These are phyloP conservation scores for Taphrina confusa DNA, from an alignment of 1,139 yeast genomes.

Conservation along the genomic window DNA sequence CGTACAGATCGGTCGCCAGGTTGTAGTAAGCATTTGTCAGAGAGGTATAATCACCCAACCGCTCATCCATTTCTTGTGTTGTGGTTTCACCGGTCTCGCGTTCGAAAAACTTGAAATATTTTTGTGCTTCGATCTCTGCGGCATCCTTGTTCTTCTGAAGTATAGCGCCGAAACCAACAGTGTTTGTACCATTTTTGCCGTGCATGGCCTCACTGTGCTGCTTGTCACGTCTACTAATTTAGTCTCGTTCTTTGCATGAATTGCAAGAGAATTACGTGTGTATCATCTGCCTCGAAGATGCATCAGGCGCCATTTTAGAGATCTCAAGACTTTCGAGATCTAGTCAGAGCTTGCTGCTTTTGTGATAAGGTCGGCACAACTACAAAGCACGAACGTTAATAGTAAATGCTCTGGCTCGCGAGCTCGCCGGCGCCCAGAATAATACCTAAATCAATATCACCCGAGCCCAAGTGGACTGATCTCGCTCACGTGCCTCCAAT, in stretches of 20 bases:
- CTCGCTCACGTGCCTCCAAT: too few relatives aligned
- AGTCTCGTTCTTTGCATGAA: background rate
- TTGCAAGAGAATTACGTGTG: constrained; percentile 11
- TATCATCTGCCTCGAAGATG: constrained; percentile 14
- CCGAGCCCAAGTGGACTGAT: too few relatives aligned
- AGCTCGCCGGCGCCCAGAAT: too few relatives aligned
- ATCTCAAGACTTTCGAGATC: background rate
- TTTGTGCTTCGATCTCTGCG: constrained; percentile 77
- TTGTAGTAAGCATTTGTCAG: constrained; percentile 95
- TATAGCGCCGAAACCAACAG: constrained; percentile 74
- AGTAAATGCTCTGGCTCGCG: too few relatives aligned
- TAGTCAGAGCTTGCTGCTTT: background rate
- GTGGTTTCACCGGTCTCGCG: constrained; percentile 59
- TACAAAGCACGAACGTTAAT: too few relatives aligned
- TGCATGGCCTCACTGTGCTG: constrained; percentile 63
- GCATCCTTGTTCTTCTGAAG: constrained; percentile 76
- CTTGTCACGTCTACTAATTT: constrained; percentile 22
- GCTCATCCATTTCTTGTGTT: constrained; percentile 59
- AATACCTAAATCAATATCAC: too few relatives aligned
- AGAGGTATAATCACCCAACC: constrained; percentile 81
- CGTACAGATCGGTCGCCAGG: constrained; percentile 61
- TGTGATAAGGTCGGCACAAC: too few relatives aligned
- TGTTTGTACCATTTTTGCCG: constrained; percentile 66
- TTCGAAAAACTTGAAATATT: constrained; percentile 97
- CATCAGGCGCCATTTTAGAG: constrained; percentile 17